Evolutionary conservation across 495 filamentous ascomycete species (phyloP).

Genomic region (Hypoxylon intermedium): DNA sequence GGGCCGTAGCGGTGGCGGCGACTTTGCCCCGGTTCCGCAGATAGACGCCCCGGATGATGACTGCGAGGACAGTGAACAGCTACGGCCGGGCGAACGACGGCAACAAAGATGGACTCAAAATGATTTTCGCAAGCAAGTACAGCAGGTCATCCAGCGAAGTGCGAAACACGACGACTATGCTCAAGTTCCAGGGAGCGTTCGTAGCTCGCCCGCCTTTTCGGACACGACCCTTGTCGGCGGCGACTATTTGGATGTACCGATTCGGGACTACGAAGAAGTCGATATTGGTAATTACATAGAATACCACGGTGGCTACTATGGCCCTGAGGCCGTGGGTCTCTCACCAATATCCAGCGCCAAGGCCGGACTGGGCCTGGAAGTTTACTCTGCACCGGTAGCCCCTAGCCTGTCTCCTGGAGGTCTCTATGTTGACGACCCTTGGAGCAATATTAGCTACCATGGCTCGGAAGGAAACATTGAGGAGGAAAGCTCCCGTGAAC

Average conservation of each 20-base stretch:
- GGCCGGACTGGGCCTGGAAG: slow-evolving; percentile 35
- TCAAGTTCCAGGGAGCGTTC: slow-evolving; percentile 3
- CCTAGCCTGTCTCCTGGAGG: slow-evolving; percentile 15
- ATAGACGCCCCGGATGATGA: slow-evolving; percentile 12
- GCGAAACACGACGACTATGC: neutral
- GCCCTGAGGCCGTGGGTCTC: slow-evolving; percentile 18
- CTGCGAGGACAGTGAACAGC: slow-evolving; percentile 1
- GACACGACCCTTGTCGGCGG: slow-evolving; percentile 25
- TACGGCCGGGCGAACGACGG: neutral
- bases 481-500: slow-evolving; percentile 3
- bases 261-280: slow-evolving; percentile 26
- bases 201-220: slow-evolving; percentile 31
- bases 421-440: slow-evolving; percentile 27
- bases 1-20: slow-evolving; percentile 9
- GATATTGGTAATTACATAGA: slow-evolving; percentile 20
- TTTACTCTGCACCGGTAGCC: slow-evolving; percentile 3
- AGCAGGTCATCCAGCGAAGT: slow-evolving; percentile 25
- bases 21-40: slow-evolving; percentile 33
- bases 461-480: slow-evolving; percentile 32
- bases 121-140: slow-evolving; percentile 32
- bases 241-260: slow-evolving; percentile 34
- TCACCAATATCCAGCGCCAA: slow-evolving; percentile 26
- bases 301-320: slow-evolving; percentile 20
- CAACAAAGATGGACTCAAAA: slow-evolving; percentile 11
- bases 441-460: slow-evolving; percentile 23